Conservation (phyloP, 2,329 filamentous ascomycete species). For the Fusarium napiforme region DNA sequence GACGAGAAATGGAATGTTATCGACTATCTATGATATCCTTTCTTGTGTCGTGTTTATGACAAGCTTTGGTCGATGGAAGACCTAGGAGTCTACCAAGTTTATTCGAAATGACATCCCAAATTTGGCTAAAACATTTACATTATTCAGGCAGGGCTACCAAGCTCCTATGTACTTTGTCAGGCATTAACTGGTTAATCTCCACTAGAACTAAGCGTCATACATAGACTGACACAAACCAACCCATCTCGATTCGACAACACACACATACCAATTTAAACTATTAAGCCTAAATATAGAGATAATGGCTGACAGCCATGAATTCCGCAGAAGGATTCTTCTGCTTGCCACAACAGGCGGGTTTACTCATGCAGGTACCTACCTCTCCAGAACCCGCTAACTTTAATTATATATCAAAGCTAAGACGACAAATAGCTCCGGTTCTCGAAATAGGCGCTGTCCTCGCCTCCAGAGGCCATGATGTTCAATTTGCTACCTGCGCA, state of each 20-base stretch:
- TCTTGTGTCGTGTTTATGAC: not conserved
- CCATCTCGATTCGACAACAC: conserved; percentile 2
- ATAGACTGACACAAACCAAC: conserved; percentile 14
- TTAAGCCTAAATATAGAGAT: not conserved
- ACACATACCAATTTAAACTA: conserved; percentile 18
- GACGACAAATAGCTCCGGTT: conserved; percentile 44
- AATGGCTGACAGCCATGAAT: conserved; percentile 29
- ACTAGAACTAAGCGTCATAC: conserved; percentile 26
- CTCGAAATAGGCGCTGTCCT: conserved; percentile 51
- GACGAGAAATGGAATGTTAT: conserved; percentile 36
- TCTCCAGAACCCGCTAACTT: not conserved
- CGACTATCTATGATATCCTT: not conserved
- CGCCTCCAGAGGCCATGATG: conserved; percentile 48
- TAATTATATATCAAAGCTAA: not conserved
- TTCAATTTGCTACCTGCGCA: conserved; percentile 53
- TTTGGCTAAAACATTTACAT: not conserved
- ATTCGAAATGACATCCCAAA: not conserved
- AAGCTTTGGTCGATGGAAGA: not conserved
- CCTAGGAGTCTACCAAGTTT: not conserved
- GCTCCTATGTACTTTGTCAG: not conserved
- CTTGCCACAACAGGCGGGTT: conserved; percentile 52
- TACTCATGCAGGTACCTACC: conserved; percentile 47
- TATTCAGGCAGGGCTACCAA: not conserved
- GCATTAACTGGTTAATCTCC: not conserved
- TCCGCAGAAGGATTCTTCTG: conserved; percentile 44